Base-by-base conservation (phyloP, 192 early-diverging fungal genomes). In the Coemansia sp. region DNA sequence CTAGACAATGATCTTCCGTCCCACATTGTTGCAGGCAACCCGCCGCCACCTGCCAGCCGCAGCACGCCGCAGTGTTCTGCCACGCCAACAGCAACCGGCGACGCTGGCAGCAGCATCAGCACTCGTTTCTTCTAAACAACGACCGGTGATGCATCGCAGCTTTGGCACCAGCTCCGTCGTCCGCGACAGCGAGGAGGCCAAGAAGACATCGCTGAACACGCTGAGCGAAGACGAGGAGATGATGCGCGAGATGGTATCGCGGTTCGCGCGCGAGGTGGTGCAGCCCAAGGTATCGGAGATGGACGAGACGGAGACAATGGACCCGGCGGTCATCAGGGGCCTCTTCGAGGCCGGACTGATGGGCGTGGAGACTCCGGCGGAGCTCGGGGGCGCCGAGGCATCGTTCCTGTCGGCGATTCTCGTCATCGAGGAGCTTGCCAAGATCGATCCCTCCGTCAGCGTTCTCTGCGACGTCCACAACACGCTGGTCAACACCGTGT, bases 401-500 rank as follows among this genome's bases (percentile, higher is more conserved):
- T 93, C 93, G 0, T 95, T 96, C 74, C 87, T 87, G 40, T 90
- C 92, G 19, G 94, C 92, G 37, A 91, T 95, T 47, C 71, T 95
- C 38, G 92, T 87, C 21, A 86, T 98, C 66, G 96, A 98, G 74
- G 95, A 98, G 76, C 87, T 97, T 45, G 93, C 97, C 80, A 96
- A 95, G 84, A 85, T 98, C 40, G 97, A 99, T 77, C 93, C 97
- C 6, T 93, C 95, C 23, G 84, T 99, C 67, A 87, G 86, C 71
- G 94, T 95, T 15, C 68, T 92, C 62, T 95, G 94, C 74, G 97
- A 99, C 84, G 95, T 98, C 54, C 91, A 99, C 85, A 99, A 99
- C 84, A 99, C 97, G 4, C 86, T 99, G 21, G 95, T 98, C 66
- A 92, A 93, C 85, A 99, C 97, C 43, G 70, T 96, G 60, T 89